Conservation (phyloP, 352 stramenopile genomes). For the Globisporangium viniferum region DNA sequence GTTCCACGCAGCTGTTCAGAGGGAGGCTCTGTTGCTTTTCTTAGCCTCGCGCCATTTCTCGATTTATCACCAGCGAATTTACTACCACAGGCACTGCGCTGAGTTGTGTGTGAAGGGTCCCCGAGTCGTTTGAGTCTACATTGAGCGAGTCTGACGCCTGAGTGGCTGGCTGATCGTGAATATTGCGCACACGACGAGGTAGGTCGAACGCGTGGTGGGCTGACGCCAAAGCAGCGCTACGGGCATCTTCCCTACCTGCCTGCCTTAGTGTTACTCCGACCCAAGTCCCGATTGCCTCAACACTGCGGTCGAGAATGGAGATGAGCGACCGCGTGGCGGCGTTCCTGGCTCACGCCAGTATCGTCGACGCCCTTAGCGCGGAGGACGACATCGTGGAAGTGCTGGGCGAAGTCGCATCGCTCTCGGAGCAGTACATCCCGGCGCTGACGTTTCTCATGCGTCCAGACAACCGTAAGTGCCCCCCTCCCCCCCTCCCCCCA, state of each 20-base stretch:
- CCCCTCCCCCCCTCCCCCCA: too few species aligned
- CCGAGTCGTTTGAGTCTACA: too few species aligned
- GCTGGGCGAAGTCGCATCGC: slow-evolving; percentile 40
- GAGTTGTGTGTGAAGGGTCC: too few species aligned
- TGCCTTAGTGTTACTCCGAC: not conserved
- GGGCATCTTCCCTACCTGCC: not conserved
- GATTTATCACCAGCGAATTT: slow-evolving; percentile 1
- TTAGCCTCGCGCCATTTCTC: slow-evolving; percentile 1
- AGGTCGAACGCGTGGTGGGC: not conserved
- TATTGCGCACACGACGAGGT: not conserved
- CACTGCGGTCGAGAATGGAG: not conserved
- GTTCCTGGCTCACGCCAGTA: slow-evolving; percentile 39
- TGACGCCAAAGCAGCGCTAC: not conserved
- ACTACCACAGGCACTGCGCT: not conserved
- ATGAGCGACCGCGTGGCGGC: slow-evolving; percentile 52
- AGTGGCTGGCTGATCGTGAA: not conserved
- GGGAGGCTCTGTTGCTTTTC: not conserved
- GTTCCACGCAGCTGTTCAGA: too few species aligned
- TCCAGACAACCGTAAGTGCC: slow-evolving; percentile 49
- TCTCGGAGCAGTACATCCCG: slow-evolving; percentile 59
- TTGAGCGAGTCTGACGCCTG: not conserved
- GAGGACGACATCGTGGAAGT: slow-evolving; percentile 45
- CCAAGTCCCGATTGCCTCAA: not conserved
- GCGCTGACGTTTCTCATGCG: slow-evolving; percentile 59
- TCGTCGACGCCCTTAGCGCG: slow-evolving; percentile 37